Base-by-base conservation (phyloP, 306 rosid species). In the Ochetophila trinervis region DNA sequence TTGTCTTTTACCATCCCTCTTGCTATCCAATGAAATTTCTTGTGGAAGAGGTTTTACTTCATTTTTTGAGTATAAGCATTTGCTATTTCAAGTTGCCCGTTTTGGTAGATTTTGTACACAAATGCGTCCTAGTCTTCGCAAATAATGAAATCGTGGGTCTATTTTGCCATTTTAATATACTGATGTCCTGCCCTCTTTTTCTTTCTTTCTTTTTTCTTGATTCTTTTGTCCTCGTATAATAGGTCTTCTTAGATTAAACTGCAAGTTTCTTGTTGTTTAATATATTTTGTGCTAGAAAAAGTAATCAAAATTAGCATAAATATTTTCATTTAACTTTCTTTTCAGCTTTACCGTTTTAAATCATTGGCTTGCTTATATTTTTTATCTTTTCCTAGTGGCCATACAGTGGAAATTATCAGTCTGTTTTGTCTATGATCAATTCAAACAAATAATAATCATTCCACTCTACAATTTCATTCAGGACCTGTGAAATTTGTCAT, bases 401-500 rank as follows among this genome's bases (percentile, higher is more conserved):
- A 36, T 40, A 8, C 0, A 19, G 37, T 54, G 49, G 27, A 68
- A 35, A 55, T 60, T 45, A 52, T 9, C 4, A 9, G 6, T 0
- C 8, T 10, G 2, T 40, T 40, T 10, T 27, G 32, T 40, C 12
- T 40, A 8, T 10, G 4, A 8, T 57, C 27, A 32, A 57, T 36
- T 44, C 58, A 17, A 11, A 15, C 36, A 32, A 42, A 49, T 27
- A 27, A 37, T 62, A 51, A 64, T 18, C 5, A 32, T 49, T 58
- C 51, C 49, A 35, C 57, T 76, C 53, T 21, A 66, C 68, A 18
- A 47, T 63, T 34, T 51, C 51, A 16, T 30, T 44, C 50, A 90
- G 99, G 91, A 93, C 94, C 21, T 93, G 99, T 36, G 99, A 93
- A 84, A 93, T 90, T 60, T 93, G 99, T 22, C 91, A 88, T 63